Base-by-base conservation (phyloP, 371 early-diverging fungal genomes). In the Mucor circinelloides region DNA sequence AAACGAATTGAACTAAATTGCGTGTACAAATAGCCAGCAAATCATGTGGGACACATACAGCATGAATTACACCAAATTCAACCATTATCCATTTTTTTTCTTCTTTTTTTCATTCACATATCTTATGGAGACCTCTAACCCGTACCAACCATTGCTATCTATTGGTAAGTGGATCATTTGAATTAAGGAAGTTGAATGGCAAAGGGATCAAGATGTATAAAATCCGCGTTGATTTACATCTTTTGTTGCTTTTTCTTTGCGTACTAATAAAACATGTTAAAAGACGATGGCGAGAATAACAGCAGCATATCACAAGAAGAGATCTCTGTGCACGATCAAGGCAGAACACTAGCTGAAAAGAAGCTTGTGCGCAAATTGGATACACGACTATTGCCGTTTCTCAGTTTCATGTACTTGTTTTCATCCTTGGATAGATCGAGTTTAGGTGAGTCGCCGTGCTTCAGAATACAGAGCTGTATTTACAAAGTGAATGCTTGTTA, bases 361-460 rank as follows among this genome's bases (percentile, higher is more conserved):
- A 54, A 44, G 13, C 71, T 82, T 19, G 74, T 82, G 30, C 77
- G 80, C 30, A 86, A 86, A 55, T 61, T 80, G 13, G 87, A 86
- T 50, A 72, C 72, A 9, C 67, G 74, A 25, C 63, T 86, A 1
- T 57, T 86, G 10, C 87, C 87, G 2, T 75, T 85, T 42, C 69
- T 86, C 5, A 81, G 84, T 19, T 66, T 86, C 6, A 78, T 85
- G 76, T 85, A 85, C 50, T 69, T 85, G 4, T 81, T 82, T 63
- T 80, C 78, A 8, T 83, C 83, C 23, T 71, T 85, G 55, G 85
- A 85, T 69, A 70, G 85, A 54, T 79, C 83, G 3, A 85, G 81
- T 23, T 58, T 85, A 54, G 85, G 85, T 80, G 68, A 46, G n/a
- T 6, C 32, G 27, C 3, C 17, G 7, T 10, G 6, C 8, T n/a